Evolutionary conservation across 2,329 filamentous ascomycete genomes (phyloP), one percentile per base, ranked within the genome.

Genomic region (Pseudogymnoascus sp.): DNA sequence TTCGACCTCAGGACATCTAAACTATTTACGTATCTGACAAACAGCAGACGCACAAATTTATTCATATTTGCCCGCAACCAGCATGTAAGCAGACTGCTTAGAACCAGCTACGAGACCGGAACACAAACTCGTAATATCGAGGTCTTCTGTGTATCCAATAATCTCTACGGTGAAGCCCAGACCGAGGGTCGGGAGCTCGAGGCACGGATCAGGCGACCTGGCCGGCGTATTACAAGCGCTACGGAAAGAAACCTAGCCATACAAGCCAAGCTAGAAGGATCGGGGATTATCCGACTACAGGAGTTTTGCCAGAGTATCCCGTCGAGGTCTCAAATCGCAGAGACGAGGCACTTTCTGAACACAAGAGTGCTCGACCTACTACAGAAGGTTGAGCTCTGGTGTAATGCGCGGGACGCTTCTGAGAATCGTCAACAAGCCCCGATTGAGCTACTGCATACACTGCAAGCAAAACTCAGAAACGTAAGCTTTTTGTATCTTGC

Each of bases 311-410:
- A 46, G 24, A 33, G 28, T 22, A 65, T 66, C 35, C 63, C 65
- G 19, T 63, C 61, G 4, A 46, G 33, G 22, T 65, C 65, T 26
- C 63, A 65, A 41, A 65, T 60, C 26, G 46, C 40, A 33, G 65
- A 66, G 59, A 66, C 63, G 5, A 66, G 61, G 61, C 65, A 66
- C 46, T 65, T 63, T 59, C 59, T 66, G 3, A 31, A 65, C n/a
- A 63, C 61, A 22, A 19, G 56, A 40, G 12, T 66, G 4, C 31
- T 66, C 3, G 46, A 56, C 22, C 43, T 66, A 12, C 14, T 66
- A 53, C 43, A 66, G 26, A 61, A 65, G 41, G 61, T 41, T 50
- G 59, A 61, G n/a, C 22, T 66, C 40, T 66, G 61, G 63, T 64
- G 64, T n/a, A 65, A 63, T 59, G 63, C 65, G 1, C 63, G 43